Percentiles rank a stretch among this genome's conserved stretches.
These are phyloP conservation scores for Termitomyces sp. DNA, from an alignment of 768 basidiomycete genomes.

Conservation along the genomic window DNA sequence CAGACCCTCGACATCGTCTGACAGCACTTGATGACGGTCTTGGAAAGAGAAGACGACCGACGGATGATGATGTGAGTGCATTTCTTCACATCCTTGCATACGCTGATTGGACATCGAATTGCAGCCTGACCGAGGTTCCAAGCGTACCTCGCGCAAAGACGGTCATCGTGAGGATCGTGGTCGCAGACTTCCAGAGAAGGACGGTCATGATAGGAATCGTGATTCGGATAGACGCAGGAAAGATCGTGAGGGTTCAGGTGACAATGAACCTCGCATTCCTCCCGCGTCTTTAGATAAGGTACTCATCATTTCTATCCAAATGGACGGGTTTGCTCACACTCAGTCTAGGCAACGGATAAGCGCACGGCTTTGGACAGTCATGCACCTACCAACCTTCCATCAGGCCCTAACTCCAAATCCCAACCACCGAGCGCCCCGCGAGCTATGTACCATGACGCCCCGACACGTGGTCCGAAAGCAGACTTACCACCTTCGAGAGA, in stretches of 20 bases:
- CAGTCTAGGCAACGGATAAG: constrained; percentile 49
- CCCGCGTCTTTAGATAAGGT: constrained; percentile 57
- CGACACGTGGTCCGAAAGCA: constrained; percentile 35
- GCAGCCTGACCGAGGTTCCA: constrained; percentile 72
- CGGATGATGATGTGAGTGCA: constrained; percentile 70
- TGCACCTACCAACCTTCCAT: constrained; percentile 25
- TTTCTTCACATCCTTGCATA: constrained; percentile 5
- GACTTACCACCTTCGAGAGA: constrained; percentile 37
- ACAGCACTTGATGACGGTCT: constrained; percentile 54
- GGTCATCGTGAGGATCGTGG: constrained; percentile 71
- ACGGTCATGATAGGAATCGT: constrained; percentile 59
- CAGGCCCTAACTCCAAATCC: constrained; percentile 28
- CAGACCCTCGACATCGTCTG: constrained; percentile 57
- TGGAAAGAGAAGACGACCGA: constrained; percentile 66
- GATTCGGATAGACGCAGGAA: constrained; percentile 68
- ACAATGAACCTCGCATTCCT: constrained; percentile 36
- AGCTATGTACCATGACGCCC: constrained; percentile 52
- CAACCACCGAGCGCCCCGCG: constrained; percentile 61
- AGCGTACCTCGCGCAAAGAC: constrained; percentile 79
- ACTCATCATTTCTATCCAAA: constrained; percentile 8
- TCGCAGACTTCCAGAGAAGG: constrained; percentile 66
- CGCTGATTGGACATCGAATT: constrained; percentile 8
- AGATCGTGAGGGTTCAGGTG: constrained; percentile 57
- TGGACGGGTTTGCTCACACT: constrained; percentile 8
- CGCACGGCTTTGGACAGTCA: constrained; percentile 46